These are phyloP conservation scores for Crithidia mellificae DNA, from an alignment of 208 protist species.

Conservation along the genomic window DNA sequence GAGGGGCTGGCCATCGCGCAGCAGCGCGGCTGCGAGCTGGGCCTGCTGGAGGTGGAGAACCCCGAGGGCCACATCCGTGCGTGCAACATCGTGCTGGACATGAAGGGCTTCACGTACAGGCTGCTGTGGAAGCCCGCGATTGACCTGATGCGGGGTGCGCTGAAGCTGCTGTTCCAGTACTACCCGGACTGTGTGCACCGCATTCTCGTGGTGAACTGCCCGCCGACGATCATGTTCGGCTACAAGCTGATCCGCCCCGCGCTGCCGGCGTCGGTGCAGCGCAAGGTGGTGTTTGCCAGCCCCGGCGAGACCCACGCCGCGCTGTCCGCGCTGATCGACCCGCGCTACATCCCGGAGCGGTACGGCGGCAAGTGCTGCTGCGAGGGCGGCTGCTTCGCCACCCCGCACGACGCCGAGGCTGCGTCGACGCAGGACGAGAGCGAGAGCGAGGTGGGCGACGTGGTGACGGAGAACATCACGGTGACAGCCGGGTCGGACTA, in stretches of 20 bases:
- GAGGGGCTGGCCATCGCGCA: slow-evolving; percentile 10
- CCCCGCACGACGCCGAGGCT: not conserved
- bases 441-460: slow-evolving; percentile 29
- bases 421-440: slow-evolving; percentile 2
- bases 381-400: slow-evolving; percentile 42
- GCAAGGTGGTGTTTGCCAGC: slow-evolving; percentile 51
- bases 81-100: slow-evolving; percentile 54
- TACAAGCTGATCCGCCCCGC: slow-evolving; percentile 49
- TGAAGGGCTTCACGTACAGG: slow-evolving; percentile 46
- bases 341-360: slow-evolving; percentile 39
- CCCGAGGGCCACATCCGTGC: slow-evolving; percentile 39
- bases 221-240: slow-evolving; percentile 35
- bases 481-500: slow-evolving; percentile 36
- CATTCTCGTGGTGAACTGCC: slow-evolving; percentile 60
- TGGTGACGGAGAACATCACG: slow-evolving; percentile 46
- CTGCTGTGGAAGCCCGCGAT: slow-evolving; percentile 62
- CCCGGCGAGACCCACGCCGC: slow-evolving; percentile 27
- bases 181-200: slow-evolving; percentile 61
- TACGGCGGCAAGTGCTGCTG: slow-evolving; percentile 60
- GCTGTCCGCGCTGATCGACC: slow-evolving; percentile 44
- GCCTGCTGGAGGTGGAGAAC: slow-evolving; percentile 21
- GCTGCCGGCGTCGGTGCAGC: slow-evolving; percentile 42
- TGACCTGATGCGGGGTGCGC: slow-evolving; percentile 27
- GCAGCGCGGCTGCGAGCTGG: slow-evolving; percentile 14
- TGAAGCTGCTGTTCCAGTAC: slow-evolving; percentile 42